These are phyloP conservation scores for Aspergillus cristatus DNA, from an alignment of 495 filamentous ascomycete species.

Conservation along the genomic window DNA sequence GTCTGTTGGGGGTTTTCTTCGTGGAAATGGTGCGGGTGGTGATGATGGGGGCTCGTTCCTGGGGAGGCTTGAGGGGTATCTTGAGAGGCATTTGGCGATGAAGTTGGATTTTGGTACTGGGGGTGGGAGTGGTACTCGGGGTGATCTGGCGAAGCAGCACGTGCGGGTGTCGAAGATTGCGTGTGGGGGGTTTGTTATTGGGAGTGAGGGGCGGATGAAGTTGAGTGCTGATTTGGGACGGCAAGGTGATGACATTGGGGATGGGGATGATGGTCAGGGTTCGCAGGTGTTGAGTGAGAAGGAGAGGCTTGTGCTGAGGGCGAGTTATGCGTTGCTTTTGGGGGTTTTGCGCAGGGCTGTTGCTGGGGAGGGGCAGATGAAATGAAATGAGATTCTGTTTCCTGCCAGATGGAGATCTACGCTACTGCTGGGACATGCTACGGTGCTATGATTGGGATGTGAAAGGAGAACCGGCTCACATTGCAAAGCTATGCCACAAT, in stretches of 20 bases:
- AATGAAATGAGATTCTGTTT: conserved; percentile 10
- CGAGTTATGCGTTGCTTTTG: conserved; percentile 21
- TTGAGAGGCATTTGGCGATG: conserved; percentile 41
- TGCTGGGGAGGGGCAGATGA: conserved; percentile 13
- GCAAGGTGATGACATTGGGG: conserved; percentile 13
- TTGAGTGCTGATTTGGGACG: conserved; percentile 21
- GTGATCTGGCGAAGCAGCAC: conserved; percentile 20
- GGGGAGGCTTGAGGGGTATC: conserved; percentile 31
- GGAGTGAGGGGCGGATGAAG: conserved; percentile 44
- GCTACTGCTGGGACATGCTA: no score
- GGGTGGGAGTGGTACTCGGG: no score
- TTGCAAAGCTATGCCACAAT: no score
- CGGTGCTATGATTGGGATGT: no score
- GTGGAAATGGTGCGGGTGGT: no score
- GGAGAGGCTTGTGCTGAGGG: conserved; percentile 9
- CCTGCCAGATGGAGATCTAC: no score
- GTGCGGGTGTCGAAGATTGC: conserved; percentile 42
- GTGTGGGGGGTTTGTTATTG: conserved; percentile 45
- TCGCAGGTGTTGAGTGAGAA: neutral
- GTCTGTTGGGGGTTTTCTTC: conserved; percentile 23
- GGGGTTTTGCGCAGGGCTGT: conserved; percentile 19
- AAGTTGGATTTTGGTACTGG: conserved; percentile 26
- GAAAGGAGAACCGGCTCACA: no score
- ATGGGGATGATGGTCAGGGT: conserved; percentile 7
- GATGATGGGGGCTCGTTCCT: conserved; percentile 37